Evolutionary conservation across 1,284 basidiomycete genomes (phyloP).

Genomic region (Phlebopus sp.): DNA sequence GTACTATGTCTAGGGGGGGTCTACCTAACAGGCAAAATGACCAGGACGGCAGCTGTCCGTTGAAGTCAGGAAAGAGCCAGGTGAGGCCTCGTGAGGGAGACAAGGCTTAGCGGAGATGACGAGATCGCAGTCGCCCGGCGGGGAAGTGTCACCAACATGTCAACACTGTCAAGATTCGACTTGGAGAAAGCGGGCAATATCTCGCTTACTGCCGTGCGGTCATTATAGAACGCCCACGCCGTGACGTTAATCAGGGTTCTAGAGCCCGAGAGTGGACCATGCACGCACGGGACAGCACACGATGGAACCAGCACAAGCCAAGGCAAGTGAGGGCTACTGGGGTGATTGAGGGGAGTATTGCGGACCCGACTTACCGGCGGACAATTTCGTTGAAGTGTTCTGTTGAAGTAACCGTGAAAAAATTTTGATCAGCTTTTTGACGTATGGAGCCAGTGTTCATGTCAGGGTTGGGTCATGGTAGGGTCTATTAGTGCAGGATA

Average conservation of each 20-base stretch:
- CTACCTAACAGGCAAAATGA: no score
- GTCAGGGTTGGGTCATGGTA: conserved; percentile 14
- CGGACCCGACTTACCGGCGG: conserved; percentile 9
- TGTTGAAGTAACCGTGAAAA: conserved; percentile 7
- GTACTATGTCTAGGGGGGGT: no score
- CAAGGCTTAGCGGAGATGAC: no score
- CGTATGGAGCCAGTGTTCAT: conserved; percentile 1
- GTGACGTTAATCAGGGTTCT: conserved; percentile 20
- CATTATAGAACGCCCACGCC: conserved; percentile 12
- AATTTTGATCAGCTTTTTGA: conserved; percentile 8
- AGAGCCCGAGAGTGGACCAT: no score
- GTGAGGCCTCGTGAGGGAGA: no score
- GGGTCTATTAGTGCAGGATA: conserved; percentile 2
- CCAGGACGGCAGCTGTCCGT: neutral
- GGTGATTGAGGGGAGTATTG: neutral
- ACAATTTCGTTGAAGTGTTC: neutral
- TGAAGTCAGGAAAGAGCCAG: neutral
- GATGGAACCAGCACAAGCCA: no score
- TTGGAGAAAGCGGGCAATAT: neutral
- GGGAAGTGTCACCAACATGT: no score
- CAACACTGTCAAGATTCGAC: no score
- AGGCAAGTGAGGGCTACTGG: no score
- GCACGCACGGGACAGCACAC: no score
- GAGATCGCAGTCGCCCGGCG: no score
- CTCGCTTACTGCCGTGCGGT: conserved; percentile 15